Evolutionary conservation across 805 yeast species (phyloP).

Genomic region (Sungouiella thailandica): DNA sequence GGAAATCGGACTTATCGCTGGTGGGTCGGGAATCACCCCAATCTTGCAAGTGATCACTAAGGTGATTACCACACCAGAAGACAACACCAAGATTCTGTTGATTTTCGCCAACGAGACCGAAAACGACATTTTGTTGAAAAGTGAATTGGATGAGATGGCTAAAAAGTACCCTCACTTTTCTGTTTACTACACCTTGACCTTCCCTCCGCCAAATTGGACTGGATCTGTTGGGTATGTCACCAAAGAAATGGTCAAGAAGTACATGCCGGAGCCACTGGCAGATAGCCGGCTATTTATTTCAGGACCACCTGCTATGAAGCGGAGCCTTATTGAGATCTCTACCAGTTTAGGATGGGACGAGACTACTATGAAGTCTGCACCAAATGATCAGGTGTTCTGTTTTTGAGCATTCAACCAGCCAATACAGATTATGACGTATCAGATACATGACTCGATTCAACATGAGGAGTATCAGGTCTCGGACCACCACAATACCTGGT

Average conservation of each 20-base stretch:
- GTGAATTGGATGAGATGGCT: constrained; percentile 67
- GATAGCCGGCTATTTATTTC: constrained; percentile 62
- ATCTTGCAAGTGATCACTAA: constrained; percentile 74
- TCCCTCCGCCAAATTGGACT: constrained; percentile 48
- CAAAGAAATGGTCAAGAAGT: constrained; percentile 48
- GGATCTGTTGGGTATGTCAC: constrained; percentile 60
- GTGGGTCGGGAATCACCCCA: constrained; percentile 90
- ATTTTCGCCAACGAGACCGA: constrained; percentile 72
- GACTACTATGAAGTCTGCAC: constrained; percentile 40
- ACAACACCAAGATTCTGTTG: constrained; percentile 54
- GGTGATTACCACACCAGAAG: constrained; percentile 65
- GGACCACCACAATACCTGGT: no score
- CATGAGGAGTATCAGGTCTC: no score
- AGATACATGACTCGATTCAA: no score
- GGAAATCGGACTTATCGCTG: constrained; percentile 68
- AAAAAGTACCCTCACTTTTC: constrained; percentile 57
- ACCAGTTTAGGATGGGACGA: constrained; percentile 59
- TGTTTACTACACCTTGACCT: constrained; percentile 53
- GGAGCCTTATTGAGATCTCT: constrained; percentile 44
- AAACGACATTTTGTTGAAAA: constrained; percentile 68
- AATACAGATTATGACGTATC: no score
- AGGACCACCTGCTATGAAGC: constrained; percentile 72
- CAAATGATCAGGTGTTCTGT: constrained; percentile 56
- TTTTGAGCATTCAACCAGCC: no score
- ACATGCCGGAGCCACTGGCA: constrained; percentile 46